Evolutionary conservation across 495 filamentous ascomycete genomes (phyloP).

Genomic region (Ramalina intermedia): DNA sequence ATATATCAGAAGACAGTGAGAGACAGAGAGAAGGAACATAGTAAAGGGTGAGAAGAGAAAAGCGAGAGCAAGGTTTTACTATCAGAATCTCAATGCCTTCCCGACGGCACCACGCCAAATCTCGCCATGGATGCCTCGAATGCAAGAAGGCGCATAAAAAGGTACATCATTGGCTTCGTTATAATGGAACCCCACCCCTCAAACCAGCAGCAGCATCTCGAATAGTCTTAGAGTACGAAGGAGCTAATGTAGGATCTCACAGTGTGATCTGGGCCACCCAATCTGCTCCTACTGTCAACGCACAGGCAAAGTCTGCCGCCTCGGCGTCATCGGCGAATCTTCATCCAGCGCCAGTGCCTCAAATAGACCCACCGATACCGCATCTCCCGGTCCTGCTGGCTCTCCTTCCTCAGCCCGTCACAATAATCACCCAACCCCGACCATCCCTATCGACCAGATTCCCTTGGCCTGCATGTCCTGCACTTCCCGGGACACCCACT

Average conservation of each 20-base stretch:
- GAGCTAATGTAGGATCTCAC: background rate
- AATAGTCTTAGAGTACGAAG: background rate
- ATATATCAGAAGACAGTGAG: background rate
- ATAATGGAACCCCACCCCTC: too few species aligned
- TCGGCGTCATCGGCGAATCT: background rate
- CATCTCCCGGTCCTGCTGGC: background rate
- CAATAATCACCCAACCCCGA: background rate
- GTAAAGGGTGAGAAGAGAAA: too few species aligned
- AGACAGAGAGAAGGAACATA: too few species aligned
- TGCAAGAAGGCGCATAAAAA: constrained; percentile 1
- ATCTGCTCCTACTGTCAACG: constrained; percentile 1
- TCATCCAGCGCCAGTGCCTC: background rate
- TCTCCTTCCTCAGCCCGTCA: background rate
- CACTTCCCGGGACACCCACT: background rate
- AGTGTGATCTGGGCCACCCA: background rate
- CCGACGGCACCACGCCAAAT: background rate
- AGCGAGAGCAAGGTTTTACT: constrained; percentile 19
- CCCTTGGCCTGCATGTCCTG: too few species aligned
- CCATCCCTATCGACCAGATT: background rate
- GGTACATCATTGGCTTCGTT: background rate
- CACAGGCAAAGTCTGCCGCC: background rate
- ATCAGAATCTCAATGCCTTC: constrained; percentile 1
- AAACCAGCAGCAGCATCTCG: too few species aligned
- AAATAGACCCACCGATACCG: background rate
- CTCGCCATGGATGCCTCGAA: constrained; percentile 1